Evolutionary conservation across 192 early-diverging fungal species (phyloP).

Genomic region (Gamsiella multidivaricata): DNA sequence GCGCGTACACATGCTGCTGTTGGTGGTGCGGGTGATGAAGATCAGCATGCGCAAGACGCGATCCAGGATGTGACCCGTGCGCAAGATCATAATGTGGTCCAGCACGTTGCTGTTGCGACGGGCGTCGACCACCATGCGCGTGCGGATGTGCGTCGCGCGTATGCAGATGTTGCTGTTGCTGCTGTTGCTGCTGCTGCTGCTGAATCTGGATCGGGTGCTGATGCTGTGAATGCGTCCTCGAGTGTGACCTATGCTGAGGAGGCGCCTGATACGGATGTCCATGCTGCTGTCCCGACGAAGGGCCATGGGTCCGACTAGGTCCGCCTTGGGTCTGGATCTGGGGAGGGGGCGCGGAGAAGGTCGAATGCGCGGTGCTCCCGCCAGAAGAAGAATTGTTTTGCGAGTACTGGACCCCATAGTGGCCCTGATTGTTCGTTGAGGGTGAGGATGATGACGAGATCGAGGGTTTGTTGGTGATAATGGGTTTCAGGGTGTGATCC

Average conservation of each 20-base stretch:
- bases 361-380: slow-evolving; percentile 2
- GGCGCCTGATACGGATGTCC: neutral
- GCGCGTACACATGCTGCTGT: neutral
- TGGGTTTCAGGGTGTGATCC: neutral
- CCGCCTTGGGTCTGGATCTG: slow-evolving; percentile 1
- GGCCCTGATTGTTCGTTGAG: neutral
- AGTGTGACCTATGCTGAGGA: slow-evolving; percentile 1
- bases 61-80: neutral
- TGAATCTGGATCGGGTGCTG: neutral
- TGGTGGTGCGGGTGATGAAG: neutral
- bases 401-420: neutral
- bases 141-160: too few species aligned
- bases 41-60: neutral
- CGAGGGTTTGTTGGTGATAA: slow-evolving; percentile 3
- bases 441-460: slow-evolving; percentile 2
- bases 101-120: neutral
- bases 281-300: slow-evolving; percentile 1
- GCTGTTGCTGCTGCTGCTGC: slow-evolving; percentile 2
- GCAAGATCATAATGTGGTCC: neutral
- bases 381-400: neutral
- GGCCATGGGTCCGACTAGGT: slow-evolving; percentile 8
- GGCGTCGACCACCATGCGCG: neutral
- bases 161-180: neutral
- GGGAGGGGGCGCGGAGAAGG: slow-evolving; percentile 20
- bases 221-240: slow-evolving; percentile 12